Percentiles rank a stretch among this genome's conserved stretches.
These are phyloP conservation scores for Backusella sp. DNA, from an alignment of 192 early-diverging fungal species.

Conservation along the genomic window DNA sequence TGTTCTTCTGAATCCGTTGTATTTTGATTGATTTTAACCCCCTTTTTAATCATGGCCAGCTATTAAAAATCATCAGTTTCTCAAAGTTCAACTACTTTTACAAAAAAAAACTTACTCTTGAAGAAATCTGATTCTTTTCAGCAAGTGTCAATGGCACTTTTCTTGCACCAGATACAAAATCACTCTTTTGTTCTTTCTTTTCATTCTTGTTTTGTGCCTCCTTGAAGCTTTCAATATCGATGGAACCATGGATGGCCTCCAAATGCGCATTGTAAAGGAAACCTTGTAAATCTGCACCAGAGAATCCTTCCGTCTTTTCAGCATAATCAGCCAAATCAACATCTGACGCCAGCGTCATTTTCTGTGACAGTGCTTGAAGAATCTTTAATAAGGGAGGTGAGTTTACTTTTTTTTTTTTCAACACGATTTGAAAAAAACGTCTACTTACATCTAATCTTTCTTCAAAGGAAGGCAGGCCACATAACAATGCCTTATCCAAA, in stretches of 20 bases:
- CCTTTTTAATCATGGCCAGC: constrained; percentile 27
- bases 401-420: too few species aligned
- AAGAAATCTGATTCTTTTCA: constrained; percentile 53
- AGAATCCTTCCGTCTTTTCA: constrained; percentile 66
- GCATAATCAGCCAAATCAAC: constrained; percentile 69
- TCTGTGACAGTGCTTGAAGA: constrained; percentile 69
- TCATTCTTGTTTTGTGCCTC: constrained; percentile 29
- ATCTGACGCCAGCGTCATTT: constrained; percentile 59
- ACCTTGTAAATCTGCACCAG: constrained; percentile 95
- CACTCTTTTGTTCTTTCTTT: constrained; percentile 25
- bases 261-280: constrained; percentile 91
- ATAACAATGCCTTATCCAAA: constrained; percentile 82
- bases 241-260: constrained; percentile 78
- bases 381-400: constrained; percentile 49
- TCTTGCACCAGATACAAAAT: constrained; percentile 38
- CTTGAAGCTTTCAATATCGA: constrained; percentile 50
- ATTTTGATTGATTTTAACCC: constrained; percentile 10
- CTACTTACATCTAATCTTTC: constrained; percentile 69
- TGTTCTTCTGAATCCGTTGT: constrained; percentile 16
- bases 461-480: constrained; percentile 71
- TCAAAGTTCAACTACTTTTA: too few species aligned
- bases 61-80: constrained; percentile 7
- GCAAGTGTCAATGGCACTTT: constrained; percentile 49
- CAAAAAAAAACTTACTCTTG: constrained; percentile 40
- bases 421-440: too few species aligned